phyloP scores from a whole-genome alignment of 164 flowering plant genomes.

The Vitis labrusca region DNA sequence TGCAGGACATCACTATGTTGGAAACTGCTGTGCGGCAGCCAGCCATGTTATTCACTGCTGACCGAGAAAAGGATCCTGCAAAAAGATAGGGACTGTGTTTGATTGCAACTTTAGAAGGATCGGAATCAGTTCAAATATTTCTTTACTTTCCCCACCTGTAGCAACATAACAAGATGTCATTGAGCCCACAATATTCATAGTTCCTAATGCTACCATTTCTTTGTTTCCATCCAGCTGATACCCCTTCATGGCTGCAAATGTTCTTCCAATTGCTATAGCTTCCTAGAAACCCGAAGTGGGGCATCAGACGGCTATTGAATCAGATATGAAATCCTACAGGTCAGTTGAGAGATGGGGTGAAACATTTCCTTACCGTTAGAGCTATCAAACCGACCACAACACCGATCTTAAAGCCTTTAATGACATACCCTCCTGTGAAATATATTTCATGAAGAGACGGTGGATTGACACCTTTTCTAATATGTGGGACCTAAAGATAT shows the following conservation, averaged over 20 bases:
- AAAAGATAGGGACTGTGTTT: background rate
- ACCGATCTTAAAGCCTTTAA: conserved; percentile 71
- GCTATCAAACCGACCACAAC: conserved; percentile 83
- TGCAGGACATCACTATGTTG: conserved; percentile 84
- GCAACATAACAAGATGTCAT: conserved; percentile 91
- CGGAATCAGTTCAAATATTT: background rate
- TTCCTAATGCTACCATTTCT: conserved; percentile 94
- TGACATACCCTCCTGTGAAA: conserved; percentile 55
- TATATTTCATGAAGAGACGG: conserved; percentile 58
- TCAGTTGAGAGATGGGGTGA: background rate
- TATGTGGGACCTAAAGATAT: conserved; percentile 59
- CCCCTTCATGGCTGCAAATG: conserved; percentile 86
- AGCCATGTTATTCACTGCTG: conserved; percentile 92
- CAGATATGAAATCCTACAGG: background rate
- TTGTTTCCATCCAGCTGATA: conserved; percentile 89
- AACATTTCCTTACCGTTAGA: conserved; percentile 55
- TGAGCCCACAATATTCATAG: conserved; percentile 91
- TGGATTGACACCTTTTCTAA: conserved; percentile 74
- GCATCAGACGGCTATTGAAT: background rate
- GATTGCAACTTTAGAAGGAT: background rate
- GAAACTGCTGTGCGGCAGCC: conserved; percentile 93
- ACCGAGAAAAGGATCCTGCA: conserved; percentile 93
- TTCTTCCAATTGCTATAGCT: conserved; percentile 89
- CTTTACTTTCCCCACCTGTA: conserved; percentile 51
- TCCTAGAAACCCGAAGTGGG: conserved; percentile 47